Conservation (phyloP, 1,284 basidiomycete species). For the Boletellus sp. region DNA sequence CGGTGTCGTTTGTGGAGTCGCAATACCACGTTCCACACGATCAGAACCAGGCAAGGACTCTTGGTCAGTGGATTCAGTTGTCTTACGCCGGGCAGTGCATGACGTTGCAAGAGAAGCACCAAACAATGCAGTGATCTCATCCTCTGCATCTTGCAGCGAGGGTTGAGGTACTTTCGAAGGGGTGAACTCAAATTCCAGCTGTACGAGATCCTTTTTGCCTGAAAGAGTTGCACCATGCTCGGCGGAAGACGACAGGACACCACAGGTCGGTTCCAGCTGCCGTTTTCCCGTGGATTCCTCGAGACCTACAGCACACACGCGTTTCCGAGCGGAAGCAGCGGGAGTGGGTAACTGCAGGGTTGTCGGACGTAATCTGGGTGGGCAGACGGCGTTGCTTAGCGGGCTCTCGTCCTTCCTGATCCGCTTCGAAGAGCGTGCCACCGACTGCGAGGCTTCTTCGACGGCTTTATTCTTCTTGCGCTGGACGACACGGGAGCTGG, state of each 20-base stretch:
- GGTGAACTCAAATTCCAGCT: not conserved
- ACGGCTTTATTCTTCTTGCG: slow-evolving; percentile 4
- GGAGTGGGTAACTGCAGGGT: slow-evolving; percentile 26
- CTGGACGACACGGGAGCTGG: not conserved
- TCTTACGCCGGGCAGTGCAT: slow-evolving; percentile 2
- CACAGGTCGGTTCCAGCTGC: not conserved
- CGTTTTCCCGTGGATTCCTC: not conserved
- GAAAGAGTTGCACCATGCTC: not conserved
- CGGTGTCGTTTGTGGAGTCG: slow-evolving; percentile 18
- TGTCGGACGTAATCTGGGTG: slow-evolving; percentile 5
- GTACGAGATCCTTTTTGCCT: slow-evolving; percentile 1
- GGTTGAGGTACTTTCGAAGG: slow-evolving; percentile 1
- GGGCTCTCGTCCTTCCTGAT: slow-evolving; percentile 9
- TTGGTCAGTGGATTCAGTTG: not conserved
- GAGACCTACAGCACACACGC: not conserved
- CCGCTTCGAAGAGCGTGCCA: slow-evolving; percentile 18
- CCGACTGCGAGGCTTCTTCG: slow-evolving; percentile 3
- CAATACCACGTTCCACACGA: slow-evolving; percentile 6
- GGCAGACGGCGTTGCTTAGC: not conserved
- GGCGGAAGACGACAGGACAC: not conserved
- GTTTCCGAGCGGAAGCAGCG: slow-evolving; percentile 19
- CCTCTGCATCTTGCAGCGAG: not conserved
- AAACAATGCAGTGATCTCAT: not conserved
- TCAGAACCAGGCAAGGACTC: not conserved
- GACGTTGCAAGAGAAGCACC: slow-evolving; percentile 9